A percentile compares a stretch with the other conserved stretches of the same genome.
These are phyloP conservation scores for Centella asiatica DNA, from an alignment of 129 eudicot species.

Conservation along the genomic window DNA sequence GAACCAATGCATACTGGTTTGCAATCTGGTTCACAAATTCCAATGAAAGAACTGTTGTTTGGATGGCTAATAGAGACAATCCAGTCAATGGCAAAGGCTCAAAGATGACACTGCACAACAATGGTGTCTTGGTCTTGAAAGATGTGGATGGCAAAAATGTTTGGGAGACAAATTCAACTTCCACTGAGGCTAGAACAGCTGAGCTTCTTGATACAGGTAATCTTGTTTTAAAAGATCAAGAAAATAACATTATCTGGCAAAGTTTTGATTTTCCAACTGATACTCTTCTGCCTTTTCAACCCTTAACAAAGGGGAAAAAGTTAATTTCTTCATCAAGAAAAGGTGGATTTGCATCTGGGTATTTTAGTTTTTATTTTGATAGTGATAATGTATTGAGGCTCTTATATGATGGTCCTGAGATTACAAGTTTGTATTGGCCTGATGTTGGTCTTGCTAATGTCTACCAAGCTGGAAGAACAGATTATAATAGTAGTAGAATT, in stretches of 20 bases:
- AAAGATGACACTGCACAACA: conserved; percentile 15
- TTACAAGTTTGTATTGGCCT: conserved; percentile 3
- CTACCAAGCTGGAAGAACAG: neutral
- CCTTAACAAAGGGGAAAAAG: neutral
- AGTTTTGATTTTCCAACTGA: conserved; percentile 39
- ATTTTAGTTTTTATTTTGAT: neutral
- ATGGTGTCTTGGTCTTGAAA: conserved; percentile 33
- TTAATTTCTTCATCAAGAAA: conserved; percentile 1
- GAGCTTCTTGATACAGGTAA: conserved; percentile 43
- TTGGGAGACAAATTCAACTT: conserved; percentile 38
- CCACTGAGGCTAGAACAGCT: conserved; percentile 17
- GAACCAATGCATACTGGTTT: conserved; percentile 20
- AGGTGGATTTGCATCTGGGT: conserved; percentile 1
- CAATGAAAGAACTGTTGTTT: conserved; percentile 31
- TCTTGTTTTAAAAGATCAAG: conserved; percentile 20
- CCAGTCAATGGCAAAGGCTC: conserved; percentile 46
- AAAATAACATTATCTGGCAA: neutral
- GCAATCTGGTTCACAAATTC: conserved; percentile 54
- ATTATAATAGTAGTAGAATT: neutral
- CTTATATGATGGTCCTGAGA: conserved; percentile 3
- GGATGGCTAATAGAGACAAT: conserved; percentile 43
- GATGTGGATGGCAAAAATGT: conserved; percentile 32
- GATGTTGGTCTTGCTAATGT: neutral
- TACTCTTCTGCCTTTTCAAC: conserved; percentile 7
- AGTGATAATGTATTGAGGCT: conserved; percentile 6